phyloP scores from a whole-genome alignment of 139 green algal genomes.

The Volvox reticuliferus region DNA sequence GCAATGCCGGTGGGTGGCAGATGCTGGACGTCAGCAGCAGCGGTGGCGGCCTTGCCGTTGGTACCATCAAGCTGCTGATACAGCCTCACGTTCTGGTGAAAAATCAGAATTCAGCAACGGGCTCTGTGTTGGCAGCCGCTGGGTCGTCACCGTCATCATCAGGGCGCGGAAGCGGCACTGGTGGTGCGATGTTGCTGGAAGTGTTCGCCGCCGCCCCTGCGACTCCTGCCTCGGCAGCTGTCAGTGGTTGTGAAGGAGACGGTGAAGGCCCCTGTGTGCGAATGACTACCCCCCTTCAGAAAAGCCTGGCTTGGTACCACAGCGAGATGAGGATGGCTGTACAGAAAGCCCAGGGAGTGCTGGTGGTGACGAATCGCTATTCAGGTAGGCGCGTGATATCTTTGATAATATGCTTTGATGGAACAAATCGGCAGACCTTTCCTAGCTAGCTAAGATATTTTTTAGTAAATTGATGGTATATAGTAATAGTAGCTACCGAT shows the following conservation, averaged over 20 bases:
- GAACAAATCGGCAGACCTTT: too few relatives aligned
- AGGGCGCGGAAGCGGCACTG: neutral
- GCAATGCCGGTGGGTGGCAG: too few relatives aligned
- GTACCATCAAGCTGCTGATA: neutral
- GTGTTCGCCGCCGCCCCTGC: neutral
- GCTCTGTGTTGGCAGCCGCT: too few relatives aligned
- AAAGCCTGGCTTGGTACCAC: neutral
- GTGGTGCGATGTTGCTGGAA: constrained; percentile 10
- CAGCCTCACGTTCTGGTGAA: constrained; percentile 1
- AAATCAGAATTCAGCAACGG: neutral
- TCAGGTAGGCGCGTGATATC: neutral
- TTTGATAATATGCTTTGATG: too few relatives aligned
- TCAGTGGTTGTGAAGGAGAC: neutral
- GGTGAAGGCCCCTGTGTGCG: neutral
- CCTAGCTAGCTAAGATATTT: too few relatives aligned
- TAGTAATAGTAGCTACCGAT: too few relatives aligned
- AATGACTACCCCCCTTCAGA: neutral
- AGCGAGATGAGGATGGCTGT: neutral
- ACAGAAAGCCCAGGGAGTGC: neutral
- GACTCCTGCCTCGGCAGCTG: too few relatives aligned
- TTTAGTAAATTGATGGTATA: too few relatives aligned
- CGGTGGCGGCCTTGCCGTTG: too few relatives aligned
- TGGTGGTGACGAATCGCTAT: neutral
- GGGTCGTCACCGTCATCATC: too few relatives aligned
- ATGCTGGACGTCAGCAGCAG: too few relatives aligned